A percentile compares a stretch with the other conserved stretches of the same genome.
Evolutionary conservation across 768 basidiomycete genomes (phyloP).

Genomic region (Suillus bovinus): DNA sequence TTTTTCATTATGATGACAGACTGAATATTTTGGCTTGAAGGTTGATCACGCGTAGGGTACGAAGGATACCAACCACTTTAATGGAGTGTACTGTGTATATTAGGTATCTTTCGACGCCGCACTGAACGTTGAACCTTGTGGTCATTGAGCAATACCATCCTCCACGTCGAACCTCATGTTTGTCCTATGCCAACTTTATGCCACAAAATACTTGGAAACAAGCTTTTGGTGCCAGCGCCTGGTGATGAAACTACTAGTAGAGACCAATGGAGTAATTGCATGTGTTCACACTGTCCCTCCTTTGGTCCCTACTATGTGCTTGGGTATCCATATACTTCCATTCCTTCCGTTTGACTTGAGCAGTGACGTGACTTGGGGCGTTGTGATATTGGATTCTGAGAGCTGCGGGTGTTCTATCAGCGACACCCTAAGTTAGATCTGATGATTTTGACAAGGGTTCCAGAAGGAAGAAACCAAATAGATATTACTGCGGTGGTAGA

Average conservation of each 20-base stretch:
- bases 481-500: too few relatives aligned
- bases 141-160: background rate
- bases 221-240: background rate
- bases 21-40: background rate
- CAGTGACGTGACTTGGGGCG: too few relatives aligned
- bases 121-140: background rate
- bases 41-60: background rate
- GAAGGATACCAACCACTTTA: background rate
- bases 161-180: background rate
- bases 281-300: background rate
- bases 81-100: background rate
- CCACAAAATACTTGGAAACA: background rate
- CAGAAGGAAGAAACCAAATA: too few relatives aligned
- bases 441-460: too few relatives aligned
- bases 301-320: background rate
- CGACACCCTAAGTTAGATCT: too few relatives aligned
- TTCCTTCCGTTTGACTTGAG: background rate
- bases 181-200: background rate
- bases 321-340: background rate
- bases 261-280: background rate
- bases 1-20: background rate
- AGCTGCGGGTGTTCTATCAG: too few relatives aligned
- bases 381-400: too few relatives aligned
- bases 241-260: background rate
- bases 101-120: background rate